Percentiles rank a stretch among this genome's conserved stretches.
Evolutionary conservation across 2,329 filamentous ascomycete species (phyloP).

Genomic region (Beauveria sp.): DNA sequence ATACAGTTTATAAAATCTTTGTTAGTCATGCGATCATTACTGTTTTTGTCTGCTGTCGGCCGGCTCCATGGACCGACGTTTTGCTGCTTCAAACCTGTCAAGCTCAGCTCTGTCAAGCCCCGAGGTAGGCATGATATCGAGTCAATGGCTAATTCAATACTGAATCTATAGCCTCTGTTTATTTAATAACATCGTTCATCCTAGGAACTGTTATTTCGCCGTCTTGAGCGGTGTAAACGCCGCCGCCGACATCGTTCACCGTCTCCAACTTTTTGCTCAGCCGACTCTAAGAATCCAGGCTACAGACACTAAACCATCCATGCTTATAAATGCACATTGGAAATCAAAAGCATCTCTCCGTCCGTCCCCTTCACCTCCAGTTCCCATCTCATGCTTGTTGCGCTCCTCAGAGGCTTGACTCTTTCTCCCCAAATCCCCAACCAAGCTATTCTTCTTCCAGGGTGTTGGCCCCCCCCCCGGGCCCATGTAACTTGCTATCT

Average conservation of each 20-base stretch:
- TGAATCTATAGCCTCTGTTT: too few relatives aligned
- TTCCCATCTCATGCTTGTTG: not conserved
- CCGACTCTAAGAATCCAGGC: not conserved
- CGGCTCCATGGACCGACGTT: not conserved
- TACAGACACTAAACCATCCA: not conserved
- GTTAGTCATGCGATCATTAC: not conserved
- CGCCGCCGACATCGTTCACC: not conserved
- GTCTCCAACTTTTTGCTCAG: constrained; percentile 5
- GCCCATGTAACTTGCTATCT: not conserved
- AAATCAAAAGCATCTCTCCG: not conserved
- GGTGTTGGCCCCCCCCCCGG: too few relatives aligned
- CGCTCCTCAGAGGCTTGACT: too few relatives aligned
- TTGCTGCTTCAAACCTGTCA: too few relatives aligned
- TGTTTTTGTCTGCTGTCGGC: not conserved
- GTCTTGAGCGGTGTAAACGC: not conserved
- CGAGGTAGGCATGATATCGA: too few relatives aligned
- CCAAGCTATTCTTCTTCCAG: too few relatives aligned
- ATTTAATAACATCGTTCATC: too few relatives aligned
- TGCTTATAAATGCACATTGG: not conserved
- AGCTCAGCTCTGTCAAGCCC: not conserved
- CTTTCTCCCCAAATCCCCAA: not conserved
- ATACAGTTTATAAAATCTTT: not conserved
- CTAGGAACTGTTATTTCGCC: not conserved
- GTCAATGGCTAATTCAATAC: too few relatives aligned
- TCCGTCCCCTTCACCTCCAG: not conserved